Evolutionary conservation across 2,329 filamentous ascomycete genomes (phyloP).

Genomic region (Ophiosphaerella korrae): DNA sequence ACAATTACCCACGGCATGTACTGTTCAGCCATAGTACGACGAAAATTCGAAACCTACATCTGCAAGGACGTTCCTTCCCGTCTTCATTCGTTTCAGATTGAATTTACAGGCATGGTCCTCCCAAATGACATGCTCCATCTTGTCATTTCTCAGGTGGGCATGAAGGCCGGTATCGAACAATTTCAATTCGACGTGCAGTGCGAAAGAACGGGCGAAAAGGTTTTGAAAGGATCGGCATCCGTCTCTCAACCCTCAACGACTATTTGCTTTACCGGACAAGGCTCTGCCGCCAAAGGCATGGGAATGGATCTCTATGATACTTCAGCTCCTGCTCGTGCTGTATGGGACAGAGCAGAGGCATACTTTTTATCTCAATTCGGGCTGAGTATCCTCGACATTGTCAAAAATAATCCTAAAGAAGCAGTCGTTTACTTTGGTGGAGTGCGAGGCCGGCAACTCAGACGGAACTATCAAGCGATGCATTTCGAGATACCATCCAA

Average conservation of each 20-base stretch:
- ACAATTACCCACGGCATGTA: slow-evolving; percentile 53
- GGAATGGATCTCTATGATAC: slow-evolving; percentile 51
- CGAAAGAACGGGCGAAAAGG: slow-evolving; percentile 33
- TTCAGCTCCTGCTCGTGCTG: slow-evolving; percentile 32
- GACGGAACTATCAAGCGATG: slow-evolving; percentile 44
- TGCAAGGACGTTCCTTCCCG: slow-evolving; percentile 23
- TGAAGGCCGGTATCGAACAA: slow-evolving; percentile 33
- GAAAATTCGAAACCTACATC: slow-evolving; percentile 24
- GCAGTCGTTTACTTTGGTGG: slow-evolving; percentile 49
- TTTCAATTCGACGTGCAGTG: slow-evolving; percentile 36
- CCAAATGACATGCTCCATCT: too few species aligned
- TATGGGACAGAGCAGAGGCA: slow-evolving; percentile 62
- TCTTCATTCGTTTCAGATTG: slow-evolving; percentile 30
- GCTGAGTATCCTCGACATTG: slow-evolving; percentile 44
- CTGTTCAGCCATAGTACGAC: slow-evolving; percentile 38
- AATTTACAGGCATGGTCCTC: slow-evolving; percentile 46
- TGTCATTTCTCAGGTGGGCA: slow-evolving; percentile 38
- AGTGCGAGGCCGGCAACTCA: slow-evolving; percentile 34
- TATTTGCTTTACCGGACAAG: slow-evolving; percentile 48
- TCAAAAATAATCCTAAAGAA: slow-evolving; percentile 46
- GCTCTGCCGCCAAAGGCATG: slow-evolving; percentile 48
- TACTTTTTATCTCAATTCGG: slow-evolving; percentile 18
- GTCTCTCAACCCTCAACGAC: too few species aligned
- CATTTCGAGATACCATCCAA: slow-evolving; percentile 4
- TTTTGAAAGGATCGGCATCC: slow-evolving; percentile 25